phyloP scores from a whole-genome alignment of 345 rosid species.

The Crucihimalaya himalaica region DNA sequence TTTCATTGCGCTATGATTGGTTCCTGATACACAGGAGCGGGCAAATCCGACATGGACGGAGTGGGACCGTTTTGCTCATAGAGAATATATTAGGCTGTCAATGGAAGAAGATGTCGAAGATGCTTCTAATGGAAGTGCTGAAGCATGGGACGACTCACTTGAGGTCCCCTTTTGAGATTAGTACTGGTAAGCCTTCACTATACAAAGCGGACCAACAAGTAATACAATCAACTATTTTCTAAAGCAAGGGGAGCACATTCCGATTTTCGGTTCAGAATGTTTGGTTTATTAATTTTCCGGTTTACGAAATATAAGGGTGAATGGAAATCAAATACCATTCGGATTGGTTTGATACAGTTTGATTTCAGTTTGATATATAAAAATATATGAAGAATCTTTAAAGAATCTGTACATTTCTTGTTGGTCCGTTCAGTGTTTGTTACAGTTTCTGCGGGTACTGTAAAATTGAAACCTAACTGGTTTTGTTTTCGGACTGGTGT shows the following conservation, averaged over 20 bases:
- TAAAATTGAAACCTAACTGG: background rate
- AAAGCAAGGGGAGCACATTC: no score
- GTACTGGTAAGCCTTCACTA: slow-evolving; percentile 36
- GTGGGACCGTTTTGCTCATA: slow-evolving; percentile 98
- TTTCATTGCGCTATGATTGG: slow-evolving; percentile 7
- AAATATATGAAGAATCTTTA: background rate
- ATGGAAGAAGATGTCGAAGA: slow-evolving; percentile 99
- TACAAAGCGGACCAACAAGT: background rate
- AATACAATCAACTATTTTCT: background rate
- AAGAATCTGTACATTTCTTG: background rate
- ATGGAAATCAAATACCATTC: background rate
- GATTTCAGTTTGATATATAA: background rate
- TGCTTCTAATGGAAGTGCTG: slow-evolving; percentile 96
- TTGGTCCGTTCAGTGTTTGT: background rate
- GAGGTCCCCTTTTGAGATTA: slow-evolving; percentile 94
- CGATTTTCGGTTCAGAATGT: background rate
- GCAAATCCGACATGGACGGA: slow-evolving; percentile 96
- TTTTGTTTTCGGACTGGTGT: background rate
- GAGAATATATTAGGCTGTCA: slow-evolving; percentile 95
- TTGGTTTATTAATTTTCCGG: background rate
- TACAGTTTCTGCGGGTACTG: background rate
- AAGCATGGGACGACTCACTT: slow-evolving; percentile 97
- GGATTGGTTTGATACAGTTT: slow-evolving; percentile 18
- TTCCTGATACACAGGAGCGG: slow-evolving; percentile 60
- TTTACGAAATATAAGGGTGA: background rate